These are phyloP conservation scores for Pelargonium nanum DNA, from an alignment of 345 rosid genomes.

Conservation along the genomic window DNA sequence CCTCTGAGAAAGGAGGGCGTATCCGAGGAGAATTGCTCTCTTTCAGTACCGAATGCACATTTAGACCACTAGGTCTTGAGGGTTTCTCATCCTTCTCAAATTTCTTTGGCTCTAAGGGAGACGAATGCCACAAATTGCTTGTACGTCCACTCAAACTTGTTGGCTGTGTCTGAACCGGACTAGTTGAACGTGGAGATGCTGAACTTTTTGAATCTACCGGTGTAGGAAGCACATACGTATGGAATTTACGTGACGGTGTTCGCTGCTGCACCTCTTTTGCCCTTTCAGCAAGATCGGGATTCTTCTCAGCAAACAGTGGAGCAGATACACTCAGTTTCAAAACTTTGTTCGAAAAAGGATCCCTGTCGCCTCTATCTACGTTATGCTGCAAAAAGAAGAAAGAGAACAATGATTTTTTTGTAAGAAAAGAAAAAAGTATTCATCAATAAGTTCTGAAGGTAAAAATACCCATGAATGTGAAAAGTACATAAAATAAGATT, in stretches of 20 bases:
- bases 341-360: slow-evolving; percentile 27
- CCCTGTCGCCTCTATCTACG: slow-evolving; percentile 22
- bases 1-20: slow-evolving; percentile 55
- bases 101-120: slow-evolving; percentile 52
- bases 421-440: no score
- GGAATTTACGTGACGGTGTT: slow-evolving; percentile 46
- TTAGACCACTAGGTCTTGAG: slow-evolving; percentile 23
- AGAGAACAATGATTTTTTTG: not conserved
- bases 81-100: slow-evolving; percentile 27
- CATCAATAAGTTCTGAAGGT: no score
- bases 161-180: slow-evolving; percentile 23
- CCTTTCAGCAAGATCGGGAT: slow-evolving; percentile 37
- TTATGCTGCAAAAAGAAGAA: slow-evolving; percentile 39
- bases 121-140: slow-evolving; percentile 54
- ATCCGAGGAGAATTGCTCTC: slow-evolving; percentile 50
- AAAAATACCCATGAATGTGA: no score
- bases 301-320: slow-evolving; percentile 56
- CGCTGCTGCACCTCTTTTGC: slow-evolving; percentile 39
- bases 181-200: slow-evolving; percentile 24
- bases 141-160: slow-evolving; percentile 24
- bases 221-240: slow-evolving; percentile 77
- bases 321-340: slow-evolving; percentile 58
- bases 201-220: slow-evolving; percentile 55
- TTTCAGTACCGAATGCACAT: slow-evolving; percentile 30
- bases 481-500: no score